These are phyloP conservation scores for Ogataea pini DNA, from an alignment of 805 yeast species.

Conservation along the genomic window DNA sequence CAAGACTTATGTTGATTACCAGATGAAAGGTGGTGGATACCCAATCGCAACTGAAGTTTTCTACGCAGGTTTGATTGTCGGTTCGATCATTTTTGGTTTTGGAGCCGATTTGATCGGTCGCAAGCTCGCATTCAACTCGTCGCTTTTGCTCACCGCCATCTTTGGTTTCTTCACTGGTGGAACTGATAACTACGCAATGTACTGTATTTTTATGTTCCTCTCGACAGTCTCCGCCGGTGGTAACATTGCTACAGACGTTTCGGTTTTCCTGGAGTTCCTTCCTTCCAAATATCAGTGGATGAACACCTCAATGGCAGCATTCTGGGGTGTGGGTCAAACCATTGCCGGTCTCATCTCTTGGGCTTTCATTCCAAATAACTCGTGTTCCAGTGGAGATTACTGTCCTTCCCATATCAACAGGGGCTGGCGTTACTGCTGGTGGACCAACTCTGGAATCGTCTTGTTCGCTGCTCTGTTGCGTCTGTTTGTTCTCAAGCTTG, in stretches of 20 bases:
- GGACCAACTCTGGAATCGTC: slow-evolving; percentile 54
- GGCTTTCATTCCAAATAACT: slow-evolving; percentile 53
- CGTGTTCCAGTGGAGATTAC: slow-evolving; percentile 44
- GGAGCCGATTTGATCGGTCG: slow-evolving; percentile 58
- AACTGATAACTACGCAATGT: slow-evolving; percentile 49
- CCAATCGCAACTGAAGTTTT: slow-evolving; percentile 48
- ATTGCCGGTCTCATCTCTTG: slow-evolving; percentile 53
- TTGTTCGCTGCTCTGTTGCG: slow-evolving; percentile 49
- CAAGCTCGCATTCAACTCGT: slow-evolving; percentile 50
- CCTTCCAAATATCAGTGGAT: slow-evolving; percentile 54
- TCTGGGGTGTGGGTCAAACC: slow-evolving; percentile 68
- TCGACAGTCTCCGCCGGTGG: slow-evolving; percentile 55
- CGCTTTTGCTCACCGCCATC: slow-evolving; percentile 48
- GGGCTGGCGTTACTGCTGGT: slow-evolving; percentile 66
- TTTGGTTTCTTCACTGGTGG: slow-evolving; percentile 59
- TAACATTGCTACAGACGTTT: slow-evolving; percentile 54
- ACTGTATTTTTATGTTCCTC: slow-evolving; percentile 49
- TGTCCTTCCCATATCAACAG: slow-evolving; percentile 50
- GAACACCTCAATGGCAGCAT: slow-evolving; percentile 46
- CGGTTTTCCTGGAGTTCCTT: slow-evolving; percentile 53
- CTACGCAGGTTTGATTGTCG: slow-evolving; percentile 52
- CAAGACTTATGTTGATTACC: slow-evolving; percentile 46
- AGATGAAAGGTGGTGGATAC: slow-evolving; percentile 44
- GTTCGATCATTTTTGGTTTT: slow-evolving; percentile 59
- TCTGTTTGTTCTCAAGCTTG: slow-evolving; percentile 44